These are phyloP conservation scores for Pseudopithomyces chartarum DNA, from an alignment of 2,329 filamentous ascomycete species.

Conservation along the genomic window DNA sequence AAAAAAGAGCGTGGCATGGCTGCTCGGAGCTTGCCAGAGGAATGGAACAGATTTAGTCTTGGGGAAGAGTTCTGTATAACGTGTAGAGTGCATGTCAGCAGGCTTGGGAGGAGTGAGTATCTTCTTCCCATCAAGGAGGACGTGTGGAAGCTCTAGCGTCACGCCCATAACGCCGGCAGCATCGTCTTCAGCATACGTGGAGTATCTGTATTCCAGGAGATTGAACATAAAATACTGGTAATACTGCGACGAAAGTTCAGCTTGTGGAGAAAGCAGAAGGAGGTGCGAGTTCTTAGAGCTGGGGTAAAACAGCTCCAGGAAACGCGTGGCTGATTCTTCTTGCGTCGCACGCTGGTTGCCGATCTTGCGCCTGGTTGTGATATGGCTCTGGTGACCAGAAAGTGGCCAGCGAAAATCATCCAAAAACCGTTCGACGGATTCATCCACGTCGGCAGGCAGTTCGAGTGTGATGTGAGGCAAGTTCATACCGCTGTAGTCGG, in stretches of 20 bases:
- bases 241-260: slow-evolving; percentile 78
- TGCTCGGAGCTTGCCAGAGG: slow-evolving; percentile 83
- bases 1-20: slow-evolving; percentile 80
- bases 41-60: slow-evolving; percentile 61
- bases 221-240: slow-evolving; percentile 85
- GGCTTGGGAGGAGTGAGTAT: slow-evolving; percentile 57
- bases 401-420: slow-evolving; percentile 69
- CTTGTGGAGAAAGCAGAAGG: slow-evolving; percentile 81
- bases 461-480: slow-evolving; percentile 83
- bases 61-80: slow-evolving; percentile 30
- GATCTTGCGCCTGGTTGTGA: slow-evolving; percentile 79
- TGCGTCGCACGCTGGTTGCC: slow-evolving; percentile 62
- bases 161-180: slow-evolving; percentile 71
- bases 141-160: slow-evolving; percentile 74
- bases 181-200: slow-evolving; percentile 54
- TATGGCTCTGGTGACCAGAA: slow-evolving; percentile 52
- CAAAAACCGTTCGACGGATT: slow-evolving; percentile 66
- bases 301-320: slow-evolving; percentile 90
- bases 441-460: slow-evolving; percentile 73
- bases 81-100: slow-evolving; percentile 43
- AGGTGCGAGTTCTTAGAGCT: slow-evolving; percentile 70
- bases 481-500: slow-evolving; percentile 74
- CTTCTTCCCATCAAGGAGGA: slow-evolving; percentile 64
- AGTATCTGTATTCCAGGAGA: slow-evolving; percentile 78
- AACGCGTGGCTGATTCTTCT: slow-evolving; percentile 73